A percentile compares a stretch with the other conserved stretches of the same genome.
Conservation (phyloP, 352 stramenopile species). For the Nothophytophthora sp. region DNA sequence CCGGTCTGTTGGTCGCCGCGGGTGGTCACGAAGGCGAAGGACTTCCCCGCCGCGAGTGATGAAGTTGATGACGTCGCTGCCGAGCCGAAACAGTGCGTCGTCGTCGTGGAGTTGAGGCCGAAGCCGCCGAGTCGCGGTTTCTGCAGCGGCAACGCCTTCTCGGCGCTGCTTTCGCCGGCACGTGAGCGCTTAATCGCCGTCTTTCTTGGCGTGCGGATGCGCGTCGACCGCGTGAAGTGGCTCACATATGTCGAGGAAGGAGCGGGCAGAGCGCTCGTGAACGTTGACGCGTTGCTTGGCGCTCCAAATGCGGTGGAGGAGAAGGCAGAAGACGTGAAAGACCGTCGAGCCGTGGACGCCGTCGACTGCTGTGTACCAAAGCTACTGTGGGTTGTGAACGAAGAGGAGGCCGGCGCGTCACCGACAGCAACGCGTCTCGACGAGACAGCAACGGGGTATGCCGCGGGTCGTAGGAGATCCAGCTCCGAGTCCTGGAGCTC, state of each 20-base stretch:
- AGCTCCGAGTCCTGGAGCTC: constrained; percentile 43
- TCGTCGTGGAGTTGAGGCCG: too few species aligned
- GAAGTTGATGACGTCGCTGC: constrained; percentile 7
- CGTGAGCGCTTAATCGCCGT: constrained; percentile 55
- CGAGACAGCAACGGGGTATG: constrained; percentile 3
- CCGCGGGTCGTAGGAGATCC: constrained; percentile 32
- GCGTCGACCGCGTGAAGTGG: constrained; percentile 43
- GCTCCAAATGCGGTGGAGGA: too few species aligned
- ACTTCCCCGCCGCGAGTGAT: constrained; percentile 10
- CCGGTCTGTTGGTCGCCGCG: constrained; percentile 5
- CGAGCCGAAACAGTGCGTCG: constrained; percentile 9
- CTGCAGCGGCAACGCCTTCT: constrained; percentile 47
- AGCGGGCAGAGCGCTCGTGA: constrained; percentile 28
- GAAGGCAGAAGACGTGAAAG: constrained; percentile 6
- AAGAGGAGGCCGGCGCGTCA: constrained; percentile 2
- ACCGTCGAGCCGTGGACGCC: constrained; percentile 16
- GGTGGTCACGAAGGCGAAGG: constrained; percentile 22
- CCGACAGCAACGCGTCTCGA: constrained; percentile 5
- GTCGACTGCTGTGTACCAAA: constrained; percentile 10
- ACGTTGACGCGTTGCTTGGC: constrained; percentile 15
- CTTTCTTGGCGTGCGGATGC: constrained; percentile 59
- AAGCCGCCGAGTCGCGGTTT: constrained; percentile 50
- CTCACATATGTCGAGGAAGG: constrained; percentile 29
- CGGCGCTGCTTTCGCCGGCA: constrained; percentile 45
- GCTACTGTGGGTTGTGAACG: neutral